Evolutionary conservation across 176 grass and related monocot species (phyloP).

Genomic region (Olyra latifolia): DNA sequence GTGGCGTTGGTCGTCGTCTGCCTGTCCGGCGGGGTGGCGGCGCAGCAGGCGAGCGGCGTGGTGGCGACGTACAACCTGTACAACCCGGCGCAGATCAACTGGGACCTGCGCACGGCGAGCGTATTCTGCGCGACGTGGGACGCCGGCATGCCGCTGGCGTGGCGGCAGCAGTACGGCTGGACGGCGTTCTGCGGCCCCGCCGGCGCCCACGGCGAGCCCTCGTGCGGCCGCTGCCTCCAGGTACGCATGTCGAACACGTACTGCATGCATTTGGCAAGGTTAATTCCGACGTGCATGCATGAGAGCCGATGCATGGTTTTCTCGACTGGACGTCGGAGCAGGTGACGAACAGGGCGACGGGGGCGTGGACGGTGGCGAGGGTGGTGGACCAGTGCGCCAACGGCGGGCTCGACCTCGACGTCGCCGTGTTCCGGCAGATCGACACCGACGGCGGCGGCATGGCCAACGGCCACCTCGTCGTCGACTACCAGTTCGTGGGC

Average conservation of each 20-base stretch:
- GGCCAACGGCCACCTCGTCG: conserved; percentile 31
- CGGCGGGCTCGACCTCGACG: conserved; percentile 56
- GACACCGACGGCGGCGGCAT: conserved; percentile 48
- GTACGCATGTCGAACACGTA: conserved; percentile 10
- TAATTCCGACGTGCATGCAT: too few species aligned
- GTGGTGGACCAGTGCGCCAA: conserved; percentile 58
- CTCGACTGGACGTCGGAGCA: not conserved
- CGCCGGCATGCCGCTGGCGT: conserved; percentile 48
- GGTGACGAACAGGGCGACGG: conserved; percentile 55
- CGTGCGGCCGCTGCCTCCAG: conserved; percentile 66
- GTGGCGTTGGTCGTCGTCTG: not conserved
- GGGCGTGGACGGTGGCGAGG: conserved; percentile 31
- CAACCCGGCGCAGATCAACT: conserved; percentile 45
- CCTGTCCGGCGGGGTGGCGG: conserved; percentile 20
- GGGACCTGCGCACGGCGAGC: conserved; percentile 52
- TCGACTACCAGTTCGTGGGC: conserved; percentile 42
- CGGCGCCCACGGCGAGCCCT: conserved; percentile 38
- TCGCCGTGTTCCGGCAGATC: conserved; percentile 48
- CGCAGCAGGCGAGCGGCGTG: conserved; percentile 51
- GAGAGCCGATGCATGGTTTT: too few species aligned
- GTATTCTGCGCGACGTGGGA: conserved; percentile 75
- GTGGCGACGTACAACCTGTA: conserved; percentile 62
- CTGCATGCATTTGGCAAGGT: too few species aligned
- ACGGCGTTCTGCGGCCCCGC: conserved; percentile 69
- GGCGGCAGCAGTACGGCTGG: conserved; percentile 63